phyloP scores from a whole-genome alignment of 2,329 filamentous ascomycete species.

The Hymenoscyphus infarciens region DNA sequence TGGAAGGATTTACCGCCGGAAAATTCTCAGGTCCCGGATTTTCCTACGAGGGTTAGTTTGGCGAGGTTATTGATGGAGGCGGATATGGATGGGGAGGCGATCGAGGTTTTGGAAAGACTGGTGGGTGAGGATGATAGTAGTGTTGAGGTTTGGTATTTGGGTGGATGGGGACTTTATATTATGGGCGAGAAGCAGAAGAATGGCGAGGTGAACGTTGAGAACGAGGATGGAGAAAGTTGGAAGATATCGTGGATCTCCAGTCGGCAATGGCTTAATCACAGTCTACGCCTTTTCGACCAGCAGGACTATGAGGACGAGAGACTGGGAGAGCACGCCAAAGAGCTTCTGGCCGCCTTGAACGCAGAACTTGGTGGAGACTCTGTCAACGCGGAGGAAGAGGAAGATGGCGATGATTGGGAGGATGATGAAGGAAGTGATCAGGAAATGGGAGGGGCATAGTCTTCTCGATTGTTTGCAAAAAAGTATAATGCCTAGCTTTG shows the following conservation, averaged over 20 bases:
- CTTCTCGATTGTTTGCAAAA: not conserved
- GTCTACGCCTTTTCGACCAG: slow-evolving; percentile 71
- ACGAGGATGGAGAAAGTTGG: slow-evolving; percentile 41
- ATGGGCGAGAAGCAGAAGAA: slow-evolving; percentile 65
- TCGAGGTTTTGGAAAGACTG: slow-evolving; percentile 79
- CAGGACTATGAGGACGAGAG: slow-evolving; percentile 84
- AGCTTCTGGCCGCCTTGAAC: slow-evolving; percentile 63
- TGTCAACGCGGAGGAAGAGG: slow-evolving; percentile 51
- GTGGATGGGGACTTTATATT: slow-evolving; percentile 87
- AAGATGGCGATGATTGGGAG: slow-evolving; percentile 46
- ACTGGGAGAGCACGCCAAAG: slow-evolving; percentile 69
- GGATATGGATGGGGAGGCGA: slow-evolving; percentile 77
- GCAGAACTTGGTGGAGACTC: slow-evolving; percentile 62
- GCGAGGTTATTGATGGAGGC: slow-evolving; percentile 86
- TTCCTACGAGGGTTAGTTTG: slow-evolving; percentile 79
- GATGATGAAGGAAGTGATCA: slow-evolving; percentile 51
- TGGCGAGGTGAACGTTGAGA: slow-evolving; percentile 35
- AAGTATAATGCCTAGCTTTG: not conserved
- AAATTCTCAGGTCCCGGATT: slow-evolving; percentile 75
- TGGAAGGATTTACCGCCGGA: slow-evolving; percentile 78
- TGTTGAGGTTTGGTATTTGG: slow-evolving; percentile 95
- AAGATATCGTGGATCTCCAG: slow-evolving; percentile 65
- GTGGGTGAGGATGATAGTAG: slow-evolving; percentile 88
- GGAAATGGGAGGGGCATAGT: slow-evolving; percentile 51
- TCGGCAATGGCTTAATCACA: slow-evolving; percentile 77